These are phyloP conservation scores for Globisporangium takayamanum DNA, from an alignment of 352 stramenopile species.

Conservation along the genomic window DNA sequence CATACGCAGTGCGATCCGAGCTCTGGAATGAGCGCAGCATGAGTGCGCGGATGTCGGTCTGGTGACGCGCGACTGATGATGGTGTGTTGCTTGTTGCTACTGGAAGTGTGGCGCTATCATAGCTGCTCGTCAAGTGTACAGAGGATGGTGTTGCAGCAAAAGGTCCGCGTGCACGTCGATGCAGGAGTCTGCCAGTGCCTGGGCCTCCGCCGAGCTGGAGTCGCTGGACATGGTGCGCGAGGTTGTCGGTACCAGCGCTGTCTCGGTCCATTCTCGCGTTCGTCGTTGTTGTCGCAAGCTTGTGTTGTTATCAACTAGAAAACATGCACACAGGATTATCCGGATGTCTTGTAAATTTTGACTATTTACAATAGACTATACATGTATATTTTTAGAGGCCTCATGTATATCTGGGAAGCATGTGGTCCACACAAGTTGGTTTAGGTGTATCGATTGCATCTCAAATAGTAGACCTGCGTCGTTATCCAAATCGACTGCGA, in stretches of 20 bases:
- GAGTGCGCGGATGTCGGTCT: conserved; percentile 18
- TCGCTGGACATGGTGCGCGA: conserved; percentile 25
- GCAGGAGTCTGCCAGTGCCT: conserved; percentile 12
- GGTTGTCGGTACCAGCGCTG: conserved; percentile 11
- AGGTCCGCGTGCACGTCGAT: conserved; percentile 1
- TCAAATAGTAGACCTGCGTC: no score
- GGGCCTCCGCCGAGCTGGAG: conserved; percentile 27
- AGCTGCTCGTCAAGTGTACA: no score
- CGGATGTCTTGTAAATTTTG: no score
- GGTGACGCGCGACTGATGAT: background rate
- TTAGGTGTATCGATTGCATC: no score
- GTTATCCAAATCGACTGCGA: no score
- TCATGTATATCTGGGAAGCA: no score
- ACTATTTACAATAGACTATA: no score
- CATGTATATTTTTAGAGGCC: no score
- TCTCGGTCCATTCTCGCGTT: background rate
- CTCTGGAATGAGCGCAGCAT: conserved; percentile 35
- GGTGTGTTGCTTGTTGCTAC: background rate
- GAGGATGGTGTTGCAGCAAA: background rate
- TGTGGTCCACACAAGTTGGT: no score
- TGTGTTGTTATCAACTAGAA: no score
- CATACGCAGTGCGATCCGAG: conserved; percentile 5
- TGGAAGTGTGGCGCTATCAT: background rate
- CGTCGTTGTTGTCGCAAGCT: no score
- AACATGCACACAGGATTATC: no score